phyloP scores from a whole-genome alignment of 441 rosid genomes.

The Populus hybrid region DNA sequence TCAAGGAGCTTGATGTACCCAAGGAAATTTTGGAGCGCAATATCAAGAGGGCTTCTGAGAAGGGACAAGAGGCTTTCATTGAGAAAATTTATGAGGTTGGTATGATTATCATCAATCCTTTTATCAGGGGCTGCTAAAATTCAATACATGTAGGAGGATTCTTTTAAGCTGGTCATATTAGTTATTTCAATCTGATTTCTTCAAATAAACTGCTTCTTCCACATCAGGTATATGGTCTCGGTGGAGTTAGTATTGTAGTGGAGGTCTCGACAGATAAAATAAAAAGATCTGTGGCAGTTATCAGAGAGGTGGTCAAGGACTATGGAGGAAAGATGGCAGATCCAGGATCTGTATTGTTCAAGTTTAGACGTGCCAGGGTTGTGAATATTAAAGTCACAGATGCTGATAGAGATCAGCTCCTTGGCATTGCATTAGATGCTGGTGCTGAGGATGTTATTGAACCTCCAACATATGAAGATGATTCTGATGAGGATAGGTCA shows the following conservation, averaged over 20 bases:
- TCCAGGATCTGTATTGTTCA: slow-evolving; percentile 88
- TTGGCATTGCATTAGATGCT: slow-evolving; percentile 70
- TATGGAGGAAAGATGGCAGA: slow-evolving; percentile 94
- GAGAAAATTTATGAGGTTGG: slow-evolving; percentile 86
- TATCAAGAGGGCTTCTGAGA: slow-evolving; percentile 80
- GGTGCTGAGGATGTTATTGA: slow-evolving; percentile 98
- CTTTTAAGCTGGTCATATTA: not conserved
- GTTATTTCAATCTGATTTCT: not conserved
- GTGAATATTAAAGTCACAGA: slow-evolving; percentile 70
- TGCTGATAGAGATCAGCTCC: slow-evolving; percentile 81
- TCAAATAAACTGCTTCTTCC: slow-evolving; percentile 9
- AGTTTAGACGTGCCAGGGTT: slow-evolving; percentile 73
- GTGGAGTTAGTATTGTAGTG: slow-evolving; percentile 88
- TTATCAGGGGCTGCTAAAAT: slow-evolving; percentile 8
- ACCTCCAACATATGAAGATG: slow-evolving; percentile 67
- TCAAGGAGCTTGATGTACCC: slow-evolving; percentile 84
- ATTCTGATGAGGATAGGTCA: slow-evolving; percentile 60
- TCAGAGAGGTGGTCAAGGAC: slow-evolving; percentile 79
- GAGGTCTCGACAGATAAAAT: slow-evolving; percentile 92
- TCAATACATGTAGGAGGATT: slow-evolving; percentile 1
- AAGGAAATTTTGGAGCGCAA: slow-evolving; percentile 93
- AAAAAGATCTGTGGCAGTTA: slow-evolving; percentile 78
- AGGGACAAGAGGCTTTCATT: slow-evolving; percentile 84
- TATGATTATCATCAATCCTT: slow-evolving; percentile 1
- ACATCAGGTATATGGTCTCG: slow-evolving; percentile 82